A percentile compares a stretch with the other conserved stretches of the same genome.
Conservation (phyloP, 2,329 filamentous ascomycete species). For the Paracamarosporium sp. region DNA sequence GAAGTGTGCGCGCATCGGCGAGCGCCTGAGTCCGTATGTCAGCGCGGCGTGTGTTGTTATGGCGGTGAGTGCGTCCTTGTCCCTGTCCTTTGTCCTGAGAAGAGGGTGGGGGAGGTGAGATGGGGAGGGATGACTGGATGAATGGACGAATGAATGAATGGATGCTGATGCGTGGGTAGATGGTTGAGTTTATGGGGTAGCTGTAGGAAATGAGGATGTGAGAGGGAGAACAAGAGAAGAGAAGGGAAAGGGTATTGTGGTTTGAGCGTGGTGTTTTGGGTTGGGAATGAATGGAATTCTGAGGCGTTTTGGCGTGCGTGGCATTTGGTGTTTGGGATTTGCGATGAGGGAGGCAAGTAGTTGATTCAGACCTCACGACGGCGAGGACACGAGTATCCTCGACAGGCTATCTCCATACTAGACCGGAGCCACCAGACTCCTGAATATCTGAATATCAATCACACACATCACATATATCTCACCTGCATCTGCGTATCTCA, state of each 20-base stretch:
- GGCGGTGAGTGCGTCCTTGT: slow-evolving; percentile 67
- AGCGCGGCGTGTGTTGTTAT: slow-evolving; percentile 92
- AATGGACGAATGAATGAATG: no score
- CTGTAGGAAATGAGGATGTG: slow-evolving; percentile 13
- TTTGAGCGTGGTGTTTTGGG: no score
- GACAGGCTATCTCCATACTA: no score
- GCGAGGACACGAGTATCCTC: no score
- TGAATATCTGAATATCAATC: no score
- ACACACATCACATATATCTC: no score
- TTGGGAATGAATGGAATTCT: no score
- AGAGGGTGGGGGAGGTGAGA: background rate
- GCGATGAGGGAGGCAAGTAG: background rate
- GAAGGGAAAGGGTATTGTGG: background rate
- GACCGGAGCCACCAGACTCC: no score
- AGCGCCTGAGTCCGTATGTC: slow-evolving; percentile 92
- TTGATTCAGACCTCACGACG: background rate
- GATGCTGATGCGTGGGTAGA: slow-evolving; percentile 23
- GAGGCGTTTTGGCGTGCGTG: slow-evolving; percentile 13
- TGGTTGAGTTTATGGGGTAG: slow-evolving; percentile 36
- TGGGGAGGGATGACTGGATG: background rate
- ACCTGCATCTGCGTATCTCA: no score
- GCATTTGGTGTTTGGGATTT: slow-evolving; percentile 12
- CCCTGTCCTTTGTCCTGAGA: background rate
- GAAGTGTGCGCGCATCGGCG: slow-evolving; percentile 93
- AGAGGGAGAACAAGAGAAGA: background rate